Evolutionary conservation across 345 rosid genomes (phyloP).

Genomic region (Isatis tinctoria): DNA sequence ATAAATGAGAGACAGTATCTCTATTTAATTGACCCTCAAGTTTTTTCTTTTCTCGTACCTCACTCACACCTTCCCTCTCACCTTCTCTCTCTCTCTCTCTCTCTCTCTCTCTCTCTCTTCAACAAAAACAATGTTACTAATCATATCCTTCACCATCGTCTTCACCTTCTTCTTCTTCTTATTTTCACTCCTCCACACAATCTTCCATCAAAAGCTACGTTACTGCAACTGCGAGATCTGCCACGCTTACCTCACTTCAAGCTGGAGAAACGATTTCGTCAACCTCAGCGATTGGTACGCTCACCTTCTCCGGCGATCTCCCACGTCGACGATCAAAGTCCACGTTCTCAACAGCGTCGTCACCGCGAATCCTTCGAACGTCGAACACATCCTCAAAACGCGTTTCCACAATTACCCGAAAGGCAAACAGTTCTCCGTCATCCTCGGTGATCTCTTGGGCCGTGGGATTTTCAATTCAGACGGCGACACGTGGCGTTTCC

Average conservation of each 20-base stretch:
- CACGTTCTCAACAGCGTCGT: constrained; percentile 64
- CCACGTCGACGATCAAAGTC: constrained; percentile 55
- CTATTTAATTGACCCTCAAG: constrained; percentile 16
- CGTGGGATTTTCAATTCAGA: constrained; percentile 82
- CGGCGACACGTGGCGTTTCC: constrained; percentile 67
- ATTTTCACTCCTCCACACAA: constrained; percentile 11
- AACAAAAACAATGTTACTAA: constrained; percentile 7
- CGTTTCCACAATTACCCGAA: constrained; percentile 68
- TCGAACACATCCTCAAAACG: constrained; percentile 70
- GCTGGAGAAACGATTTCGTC: constrained; percentile 51
- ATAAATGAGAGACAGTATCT: not conserved
- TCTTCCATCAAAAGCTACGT: constrained; percentile 30
- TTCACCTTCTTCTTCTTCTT: constrained; percentile 18
- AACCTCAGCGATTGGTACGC: constrained; percentile 79
- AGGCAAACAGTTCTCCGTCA: constrained; percentile 69
- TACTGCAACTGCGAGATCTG: constrained; percentile 77
- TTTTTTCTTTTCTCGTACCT: constrained; percentile 11
- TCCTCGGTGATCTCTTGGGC: constrained; percentile 73
- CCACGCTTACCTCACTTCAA: constrained; percentile 44
- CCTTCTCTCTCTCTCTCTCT: not conserved
- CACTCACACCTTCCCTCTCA: not conserved
- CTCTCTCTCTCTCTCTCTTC: not conserved
- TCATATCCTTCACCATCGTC: constrained; percentile 5
- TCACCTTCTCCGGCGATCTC: constrained; percentile 57
- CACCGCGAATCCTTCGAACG: constrained; percentile 65